A percentile compares a stretch with the other conserved stretches of the same genome.
Conservation (phyloP, 2,329 filamentous ascomycete genomes). For the Drechslerella coelobrocha region DNA sequence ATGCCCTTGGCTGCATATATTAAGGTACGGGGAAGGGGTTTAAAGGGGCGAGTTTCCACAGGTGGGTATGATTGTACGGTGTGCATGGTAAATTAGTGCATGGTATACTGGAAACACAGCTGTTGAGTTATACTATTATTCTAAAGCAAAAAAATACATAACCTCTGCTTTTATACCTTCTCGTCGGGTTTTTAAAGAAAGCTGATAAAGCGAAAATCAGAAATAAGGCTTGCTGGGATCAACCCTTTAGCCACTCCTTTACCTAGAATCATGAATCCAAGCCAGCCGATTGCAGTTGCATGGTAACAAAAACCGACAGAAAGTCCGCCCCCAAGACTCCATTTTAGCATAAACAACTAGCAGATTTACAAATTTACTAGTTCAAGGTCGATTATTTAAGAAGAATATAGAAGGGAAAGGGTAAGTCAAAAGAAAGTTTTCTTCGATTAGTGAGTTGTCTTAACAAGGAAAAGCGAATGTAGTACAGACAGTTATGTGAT, state of each 20-base stretch:
- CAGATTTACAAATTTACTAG: constrained; percentile 12
- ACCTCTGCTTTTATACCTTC: constrained; percentile 1
- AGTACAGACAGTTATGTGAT: constrained; percentile 6
- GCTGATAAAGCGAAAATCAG: neutral
- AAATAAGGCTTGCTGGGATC: neutral
- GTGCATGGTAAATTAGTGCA: no score
- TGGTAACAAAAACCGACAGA: neutral
- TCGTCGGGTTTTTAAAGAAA: neutral
- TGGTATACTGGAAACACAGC: no score
- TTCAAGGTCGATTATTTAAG: neutral
- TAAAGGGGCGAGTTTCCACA: no score
- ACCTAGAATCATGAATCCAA: neutral
- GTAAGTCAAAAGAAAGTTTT: neutral
- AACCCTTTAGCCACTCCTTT: neutral
- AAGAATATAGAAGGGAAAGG: neutral
- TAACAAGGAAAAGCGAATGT: constrained; percentile 13
- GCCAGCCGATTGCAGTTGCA: neutral
- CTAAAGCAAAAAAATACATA: no score
- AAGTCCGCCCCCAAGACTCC: neutral
- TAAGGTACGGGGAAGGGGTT: no score
- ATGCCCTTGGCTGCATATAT: no score
- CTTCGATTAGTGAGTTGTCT: constrained; percentile 19
- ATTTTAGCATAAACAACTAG: neutral
- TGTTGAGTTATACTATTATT: no score
- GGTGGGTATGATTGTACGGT: no score